A percentile compares a stretch with the other conserved stretches of the same genome.
Conservation (phyloP, 495 filamentous ascomycete genomes). For the Talaromyces proteolyticus region DNA sequence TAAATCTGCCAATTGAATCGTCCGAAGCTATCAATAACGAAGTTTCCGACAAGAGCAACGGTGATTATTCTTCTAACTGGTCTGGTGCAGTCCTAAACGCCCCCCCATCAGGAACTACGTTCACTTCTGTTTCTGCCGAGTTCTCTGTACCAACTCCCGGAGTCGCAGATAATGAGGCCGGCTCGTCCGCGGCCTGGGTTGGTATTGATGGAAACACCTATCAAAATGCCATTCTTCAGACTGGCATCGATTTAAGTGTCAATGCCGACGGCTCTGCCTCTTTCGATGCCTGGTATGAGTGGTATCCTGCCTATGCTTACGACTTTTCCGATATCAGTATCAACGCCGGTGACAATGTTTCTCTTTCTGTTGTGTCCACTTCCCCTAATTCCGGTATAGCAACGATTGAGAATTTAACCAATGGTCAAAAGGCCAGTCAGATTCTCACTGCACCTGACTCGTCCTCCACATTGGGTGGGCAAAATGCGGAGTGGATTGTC, state of each 20-base stretch:
- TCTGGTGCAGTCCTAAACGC: slow-evolving; percentile 47
- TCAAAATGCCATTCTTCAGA: slow-evolving; percentile 42
- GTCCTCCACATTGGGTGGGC: slow-evolving; percentile 27
- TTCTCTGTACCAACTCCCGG: slow-evolving; percentile 50
- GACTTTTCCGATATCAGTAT: slow-evolving; percentile 47
- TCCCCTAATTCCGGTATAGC: slow-evolving; percentile 43
- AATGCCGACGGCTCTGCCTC: slow-evolving; percentile 19
- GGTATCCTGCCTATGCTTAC: slow-evolving; percentile 52
- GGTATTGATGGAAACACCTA: slow-evolving; percentile 58
- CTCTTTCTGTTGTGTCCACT: slow-evolving; percentile 40
- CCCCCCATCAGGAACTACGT: slow-evolving; percentile 27
- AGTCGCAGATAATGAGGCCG: slow-evolving; percentile 23
- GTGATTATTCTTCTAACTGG: slow-evolving; percentile 52
- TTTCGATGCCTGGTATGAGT: slow-evolving; percentile 61
- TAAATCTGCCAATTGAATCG: slow-evolving; percentile 12
- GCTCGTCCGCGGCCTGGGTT: slow-evolving; percentile 53
- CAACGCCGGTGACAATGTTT: slow-evolving; percentile 48
- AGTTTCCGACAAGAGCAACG: slow-evolving; percentile 18
- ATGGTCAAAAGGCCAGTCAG: slow-evolving; percentile 45
- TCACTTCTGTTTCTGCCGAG: slow-evolving; percentile 46
- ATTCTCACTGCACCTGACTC: slow-evolving; percentile 33
- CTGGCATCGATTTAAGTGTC: slow-evolving; percentile 51
- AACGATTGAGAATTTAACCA: slow-evolving; percentile 48
- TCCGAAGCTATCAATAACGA: slow-evolving; percentile 18
- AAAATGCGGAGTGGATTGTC: slow-evolving; percentile 62